Evolutionary conservation across 176 grass and related monocot genomes (phyloP).

Genomic region (Saccharum officinarum): DNA sequence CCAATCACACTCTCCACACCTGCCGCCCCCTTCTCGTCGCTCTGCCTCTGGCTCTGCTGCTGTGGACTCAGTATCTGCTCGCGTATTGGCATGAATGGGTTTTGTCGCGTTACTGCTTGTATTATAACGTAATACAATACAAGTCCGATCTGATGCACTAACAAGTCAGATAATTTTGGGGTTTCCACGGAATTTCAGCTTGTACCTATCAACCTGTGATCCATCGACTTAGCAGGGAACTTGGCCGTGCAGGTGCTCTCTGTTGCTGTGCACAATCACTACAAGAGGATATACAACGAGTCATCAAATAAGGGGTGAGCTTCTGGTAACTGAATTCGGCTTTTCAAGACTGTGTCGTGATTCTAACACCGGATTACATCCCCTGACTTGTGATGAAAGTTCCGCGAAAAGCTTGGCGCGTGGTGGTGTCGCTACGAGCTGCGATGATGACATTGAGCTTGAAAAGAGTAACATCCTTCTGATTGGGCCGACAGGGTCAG

Average conservation of each 20-base stretch:
- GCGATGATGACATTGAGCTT: constrained; percentile 49
- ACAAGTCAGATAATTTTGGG: background rate
- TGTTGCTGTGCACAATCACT: constrained; percentile 75
- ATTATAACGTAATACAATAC: background rate
- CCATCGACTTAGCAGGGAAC: background rate
- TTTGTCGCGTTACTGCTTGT: background rate
- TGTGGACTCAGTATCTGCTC: background rate
- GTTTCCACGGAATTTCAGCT: background rate
- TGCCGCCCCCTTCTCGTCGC: background rate
- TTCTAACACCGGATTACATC: background rate
- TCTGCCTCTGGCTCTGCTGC: background rate
- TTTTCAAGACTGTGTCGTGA: background rate
- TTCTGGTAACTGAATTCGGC: background rate
- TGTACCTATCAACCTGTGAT: background rate
- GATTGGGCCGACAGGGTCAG: constrained; percentile 66
- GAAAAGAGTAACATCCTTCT: constrained; percentile 76
- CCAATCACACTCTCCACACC: background rate
- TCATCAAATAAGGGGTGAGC: constrained; percentile 40
- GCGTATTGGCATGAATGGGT: background rate
- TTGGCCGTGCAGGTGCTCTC: constrained; percentile 56
- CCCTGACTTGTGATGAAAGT: background rate
- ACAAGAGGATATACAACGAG: constrained; percentile 57
- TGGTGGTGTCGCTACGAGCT: background rate
- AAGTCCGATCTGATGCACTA: background rate
- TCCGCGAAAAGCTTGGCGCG: background rate